Evolutionary conservation across 352 stramenopile genomes (phyloP), one percentile per base, ranked within the genome.

Genomic region (Globisporangium carolinianum): DNA sequence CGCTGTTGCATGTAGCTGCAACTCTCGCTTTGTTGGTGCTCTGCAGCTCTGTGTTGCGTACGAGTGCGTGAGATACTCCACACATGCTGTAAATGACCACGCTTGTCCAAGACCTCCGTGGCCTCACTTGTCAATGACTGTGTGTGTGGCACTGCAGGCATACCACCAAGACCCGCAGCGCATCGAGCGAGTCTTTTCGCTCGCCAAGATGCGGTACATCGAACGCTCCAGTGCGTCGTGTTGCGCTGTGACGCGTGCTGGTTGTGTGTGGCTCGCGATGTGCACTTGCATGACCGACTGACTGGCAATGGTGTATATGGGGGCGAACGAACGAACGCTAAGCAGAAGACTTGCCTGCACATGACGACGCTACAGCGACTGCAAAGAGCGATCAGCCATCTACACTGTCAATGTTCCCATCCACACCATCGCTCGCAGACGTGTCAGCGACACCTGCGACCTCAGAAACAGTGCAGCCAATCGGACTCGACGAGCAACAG

Each of bases 101-200:
- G 24, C 24, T 3, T 3, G 24, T 32, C 24, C 24, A 32, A 32
- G 24, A 32, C 24, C 24, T 32, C 24, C 24, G 24, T 32, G 24
- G 24, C 24, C 24, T 32, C 24, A 32, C 24, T 32, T 32, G 24
- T 32, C 24, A 3, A 32, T 39, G 12, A 12, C 38, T 39, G 3
- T 32, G 11, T 39, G 12, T 32, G 15, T n/a, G 5, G 10, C 11
- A 9, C 52, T 0, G 10, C 53, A 89, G 76, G 79, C 68, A 35
- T 89, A 86, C 50, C 67, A 62, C 50, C 24, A 74, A 39, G 75
- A 87, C 14, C 63, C 79, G 24, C 56, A 73, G 54, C 73, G 79
- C 12, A 73, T 85, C 54, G 79, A 89, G 18, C 63, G 58, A 18
- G 60, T 84, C 49, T 65, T 89, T 48, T 38, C 63, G 2, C 14